Evolutionary conservation across 2,329 filamentous ascomycete genomes (phyloP), one percentile per base, ranked within the genome.

Genomic region (Fusarium denticulatum): DNA sequence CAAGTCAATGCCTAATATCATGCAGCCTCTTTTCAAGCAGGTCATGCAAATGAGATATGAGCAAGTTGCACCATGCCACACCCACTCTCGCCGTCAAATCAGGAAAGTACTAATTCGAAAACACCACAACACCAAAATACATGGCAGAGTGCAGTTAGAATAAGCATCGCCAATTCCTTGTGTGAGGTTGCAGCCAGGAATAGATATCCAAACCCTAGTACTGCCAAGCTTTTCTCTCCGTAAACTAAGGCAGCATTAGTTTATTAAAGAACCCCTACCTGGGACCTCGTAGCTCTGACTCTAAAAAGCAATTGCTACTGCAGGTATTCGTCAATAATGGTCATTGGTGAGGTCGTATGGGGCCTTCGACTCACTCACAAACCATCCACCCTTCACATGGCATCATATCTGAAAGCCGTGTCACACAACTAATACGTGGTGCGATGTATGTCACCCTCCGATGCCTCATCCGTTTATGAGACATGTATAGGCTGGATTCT

Each of bases 161-260:
- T 60, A 16, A 26, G 13, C 34, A 55, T 40, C 18, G 13, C 28
- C n/a, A 30, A 36, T 36, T 52, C 46, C 53, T 64, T 20, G 24
- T 16, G 49, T 34, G 49, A 61, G 39, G 72, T 66, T 59, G n/a
- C 46, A 69, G 61, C 71, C 58, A 59, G 61, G 59, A 58, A 62
- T 32, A 22, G 32, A 50, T 30, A 46, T 58, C 55, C 52, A 60
- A 66, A 24, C 60, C 71, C 72, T 72, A 74, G 72, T 58, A 74
- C 55, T 43, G 72, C 72, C 72, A 74, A 74, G 72, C 72, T 72
- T 74, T 72, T 69, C 68, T 60, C 72, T 71, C 72, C 64, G 28
- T 60, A 42, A 49, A 63, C 68, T 72, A 74, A 56, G 32, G 40
- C 47, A 40, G 53, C 68, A 74, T 68, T 74, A 71, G 67, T 26